phyloP scores from a whole-genome alignment of 768 basidiomycete genomes.

The Agaricus subrufescens region DNA sequence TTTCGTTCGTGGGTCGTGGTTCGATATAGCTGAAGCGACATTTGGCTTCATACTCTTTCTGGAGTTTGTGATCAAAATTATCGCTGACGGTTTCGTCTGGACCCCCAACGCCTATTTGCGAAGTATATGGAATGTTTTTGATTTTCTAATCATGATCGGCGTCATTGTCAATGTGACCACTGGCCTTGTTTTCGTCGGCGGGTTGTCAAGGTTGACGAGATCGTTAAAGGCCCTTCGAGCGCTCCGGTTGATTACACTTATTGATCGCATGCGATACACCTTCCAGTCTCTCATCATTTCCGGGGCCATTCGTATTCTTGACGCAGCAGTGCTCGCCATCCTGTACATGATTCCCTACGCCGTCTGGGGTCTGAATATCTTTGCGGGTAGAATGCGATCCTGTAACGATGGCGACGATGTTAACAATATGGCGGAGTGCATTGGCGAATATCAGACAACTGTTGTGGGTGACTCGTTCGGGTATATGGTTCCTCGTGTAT shows the following conservation, averaged over 20 bases:
- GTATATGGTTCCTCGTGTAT: slow-evolving; percentile 80
- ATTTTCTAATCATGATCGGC: slow-evolving; percentile 79
- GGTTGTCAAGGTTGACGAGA: slow-evolving; percentile 76
- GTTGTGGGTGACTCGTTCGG: slow-evolving; percentile 58
- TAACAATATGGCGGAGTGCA: slow-evolving; percentile 58
- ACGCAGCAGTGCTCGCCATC: slow-evolving; percentile 85
- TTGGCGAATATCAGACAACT: slow-evolving; percentile 66
- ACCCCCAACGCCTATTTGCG: slow-evolving; percentile 89
- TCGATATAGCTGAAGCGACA: slow-evolving; percentile 71
- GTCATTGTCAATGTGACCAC: slow-evolving; percentile 72
- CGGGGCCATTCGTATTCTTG: slow-evolving; percentile 78
- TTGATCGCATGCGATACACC: slow-evolving; percentile 80
- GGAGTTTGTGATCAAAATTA: slow-evolving; percentile 86
- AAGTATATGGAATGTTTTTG: slow-evolving; percentile 89
- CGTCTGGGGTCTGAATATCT: slow-evolving; percentile 93
- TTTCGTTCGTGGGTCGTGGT: slow-evolving; percentile 71
- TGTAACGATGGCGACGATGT: slow-evolving; percentile 68
- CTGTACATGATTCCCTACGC: slow-evolving; percentile 92
- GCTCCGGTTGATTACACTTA: slow-evolving; percentile 84
- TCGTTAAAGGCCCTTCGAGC: slow-evolving; percentile 86
- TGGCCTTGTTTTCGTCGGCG: slow-evolving; percentile 69
- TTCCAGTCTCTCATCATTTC: slow-evolving; percentile 86
- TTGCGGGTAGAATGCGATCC: slow-evolving; percentile 73
- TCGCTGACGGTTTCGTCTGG: slow-evolving; percentile 90
- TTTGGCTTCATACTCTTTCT: slow-evolving; percentile 69